Percentiles rank a stretch among this genome's conserved stretches.
phyloP scores from a whole-genome alignment of 139 green algal species.

The Asterochloris sp. region DNA sequence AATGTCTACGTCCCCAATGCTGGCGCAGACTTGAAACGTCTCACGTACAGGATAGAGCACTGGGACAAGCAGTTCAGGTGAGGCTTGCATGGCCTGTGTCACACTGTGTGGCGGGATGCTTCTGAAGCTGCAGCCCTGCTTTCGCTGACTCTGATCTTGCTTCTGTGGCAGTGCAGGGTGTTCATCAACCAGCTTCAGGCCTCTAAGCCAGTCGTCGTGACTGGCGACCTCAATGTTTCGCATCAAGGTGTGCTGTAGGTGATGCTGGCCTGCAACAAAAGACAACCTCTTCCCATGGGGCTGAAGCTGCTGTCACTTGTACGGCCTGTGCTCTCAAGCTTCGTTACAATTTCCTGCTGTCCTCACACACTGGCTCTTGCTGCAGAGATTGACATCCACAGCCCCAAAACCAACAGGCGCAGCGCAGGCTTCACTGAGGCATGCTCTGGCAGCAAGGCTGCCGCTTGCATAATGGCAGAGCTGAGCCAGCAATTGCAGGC shows the following conservation, averaged over 20 bases:
- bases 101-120: no score
- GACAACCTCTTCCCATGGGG: no score
- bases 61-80: constrained; percentile 34
- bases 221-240: constrained; percentile 47
- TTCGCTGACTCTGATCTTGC: constrained; percentile 27
- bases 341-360: neutral
- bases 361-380: neutral
- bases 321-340: neutral
- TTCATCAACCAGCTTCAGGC: constrained; percentile 32
- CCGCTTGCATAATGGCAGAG: no score
- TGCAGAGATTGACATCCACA: constrained; percentile 73
- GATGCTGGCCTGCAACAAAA: no score
- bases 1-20: constrained; percentile 49
- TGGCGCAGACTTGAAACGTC: constrained; percentile 50
- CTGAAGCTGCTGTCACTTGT: no score
- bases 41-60: constrained; percentile 51
- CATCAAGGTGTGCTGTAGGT: neutral
- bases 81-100: no score
- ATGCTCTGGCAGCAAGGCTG: no score
- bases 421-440: constrained; percentile 69
- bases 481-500: no score
- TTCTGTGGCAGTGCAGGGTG: neutral
- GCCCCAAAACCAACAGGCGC: constrained; percentile 65
- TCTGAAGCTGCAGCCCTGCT: neutral
- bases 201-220: constrained; percentile 66